These are phyloP conservation scores for Fomitopsis betulina DNA, from an alignment of 1,284 basidiomycete genomes.

Conservation along the genomic window DNA sequence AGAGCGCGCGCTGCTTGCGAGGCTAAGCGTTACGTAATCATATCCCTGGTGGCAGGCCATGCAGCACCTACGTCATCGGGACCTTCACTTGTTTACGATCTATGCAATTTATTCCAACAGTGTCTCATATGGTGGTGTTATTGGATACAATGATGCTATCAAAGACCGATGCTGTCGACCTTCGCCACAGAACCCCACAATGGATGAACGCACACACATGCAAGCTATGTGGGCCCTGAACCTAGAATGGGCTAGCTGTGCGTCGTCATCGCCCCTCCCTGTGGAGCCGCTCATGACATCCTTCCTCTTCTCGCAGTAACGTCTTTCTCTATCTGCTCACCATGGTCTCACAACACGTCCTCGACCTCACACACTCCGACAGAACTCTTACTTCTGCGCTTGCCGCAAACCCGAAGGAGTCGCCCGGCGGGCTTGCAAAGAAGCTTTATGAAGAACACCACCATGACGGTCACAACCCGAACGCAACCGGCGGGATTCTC, in stretches of 20 bases:
- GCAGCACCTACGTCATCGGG: too few species aligned
- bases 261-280: background rate
- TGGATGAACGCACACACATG: too few species aligned
- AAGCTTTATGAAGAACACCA: conserved; percentile 12
- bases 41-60: too few species aligned
- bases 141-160: too few species aligned
- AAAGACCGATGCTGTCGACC: too few species aligned
- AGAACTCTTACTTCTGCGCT: conserved; percentile 14
- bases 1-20: too few species aligned
- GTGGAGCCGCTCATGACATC: background rate
- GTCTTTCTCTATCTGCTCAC: background rate
- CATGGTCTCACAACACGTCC: conserved; percentile 16
- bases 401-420: conserved; percentile 8
- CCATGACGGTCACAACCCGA: conserved; percentile 6
- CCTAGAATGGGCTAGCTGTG: background rate
- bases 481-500: conserved; percentile 3
- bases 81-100: too few species aligned
- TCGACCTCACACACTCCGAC: conserved; percentile 15
- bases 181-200: too few species aligned
- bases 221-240: background rate
- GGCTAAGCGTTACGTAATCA: too few species aligned
- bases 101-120: too few species aligned
- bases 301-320: background rate
- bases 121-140: too few species aligned
- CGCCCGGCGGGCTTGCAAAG: conserved; percentile 11